Percentiles rank a stretch among this genome's conserved stretches.
Conservation (phyloP, 495 filamentous ascomycete genomes). For the Hypoxylon perforatum region DNA sequence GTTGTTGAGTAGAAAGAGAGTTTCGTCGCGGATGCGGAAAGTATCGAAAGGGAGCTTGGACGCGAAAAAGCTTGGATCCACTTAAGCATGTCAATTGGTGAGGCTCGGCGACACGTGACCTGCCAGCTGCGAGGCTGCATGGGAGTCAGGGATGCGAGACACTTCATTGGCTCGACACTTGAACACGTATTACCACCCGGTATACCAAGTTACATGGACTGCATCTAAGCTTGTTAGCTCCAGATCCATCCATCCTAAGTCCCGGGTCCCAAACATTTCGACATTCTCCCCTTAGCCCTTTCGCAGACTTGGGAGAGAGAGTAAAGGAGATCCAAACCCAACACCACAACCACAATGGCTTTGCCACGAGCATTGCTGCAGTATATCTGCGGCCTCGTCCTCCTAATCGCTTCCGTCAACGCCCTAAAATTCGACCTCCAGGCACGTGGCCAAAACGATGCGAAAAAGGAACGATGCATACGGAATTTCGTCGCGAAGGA, state of each 20-base stretch:
- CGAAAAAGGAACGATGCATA: conserved; percentile 85
- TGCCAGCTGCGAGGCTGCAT: conserved; percentile 24
- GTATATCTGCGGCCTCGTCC: conserved; percentile 58
- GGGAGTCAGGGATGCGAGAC: neutral
- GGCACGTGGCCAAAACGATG: conserved; percentile 70
- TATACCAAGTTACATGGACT: conserved; percentile 35
- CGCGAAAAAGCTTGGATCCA: conserved; percentile 12
- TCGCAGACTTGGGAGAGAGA: conserved; percentile 10
- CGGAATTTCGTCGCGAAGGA: conserved; percentile 95
- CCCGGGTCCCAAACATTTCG: conserved; percentile 8
- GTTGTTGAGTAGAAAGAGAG: conserved; percentile 6
- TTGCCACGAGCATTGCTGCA: conserved; percentile 54
- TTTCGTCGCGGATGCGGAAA: conserved; percentile 19
- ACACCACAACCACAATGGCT: conserved; percentile 45
- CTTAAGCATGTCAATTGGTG: conserved; percentile 6
- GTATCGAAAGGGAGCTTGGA: conserved; percentile 21
- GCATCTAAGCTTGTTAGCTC: too few species aligned
- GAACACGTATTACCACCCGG: conserved; percentile 43
- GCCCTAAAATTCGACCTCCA: conserved; percentile 94
- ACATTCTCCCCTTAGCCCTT: conserved; percentile 22
- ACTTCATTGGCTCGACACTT: conserved; percentile 40
- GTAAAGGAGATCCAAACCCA: conserved; percentile 2
- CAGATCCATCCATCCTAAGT: conserved; percentile 11
- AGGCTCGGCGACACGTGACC: conserved; percentile 25
- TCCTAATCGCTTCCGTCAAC: conserved; percentile 69